Evolutionary conservation across 2,329 filamentous ascomycete species (phyloP), one percentile per base, ranked within the genome.

Genomic region (Pseudophaeomoniella oleicola): DNA sequence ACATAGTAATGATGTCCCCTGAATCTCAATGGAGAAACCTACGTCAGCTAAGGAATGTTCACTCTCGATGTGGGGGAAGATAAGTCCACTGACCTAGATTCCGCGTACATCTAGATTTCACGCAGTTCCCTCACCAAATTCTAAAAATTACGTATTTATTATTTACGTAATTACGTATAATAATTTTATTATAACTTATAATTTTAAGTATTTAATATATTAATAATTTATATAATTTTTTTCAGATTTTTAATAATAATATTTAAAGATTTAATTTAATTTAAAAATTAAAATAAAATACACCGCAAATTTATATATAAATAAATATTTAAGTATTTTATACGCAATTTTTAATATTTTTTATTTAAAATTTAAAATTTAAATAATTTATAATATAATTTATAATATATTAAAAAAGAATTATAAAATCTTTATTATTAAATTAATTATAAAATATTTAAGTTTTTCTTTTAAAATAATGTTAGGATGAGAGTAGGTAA

Each of bases 71-170:
- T n/a, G n/a, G n/a, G n/a, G n/a, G n/a, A n/a, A n/a, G n/a, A n/a
- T n/a, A n/a, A n/a, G n/a, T n/a, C n/a, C n/a, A n/a, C n/a, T n/a
- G n/a, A n/a, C n/a, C n/a, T n/a, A n/a, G n/a, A n/a, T n/a, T n/a
- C n/a, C n/a, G n/a, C n/a, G n/a, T n/a, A 38, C 2, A 34, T 44
- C 40, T 54, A 32, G 2, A 31, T 42, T 30, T 52, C 49, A 16
- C 39, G n/a, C n/a, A n/a, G n/a, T n/a, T n/a, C n/a, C n/a, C n/a
- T n/a, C n/a, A n/a, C n/a, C n/a, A 19, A 40, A 51, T 49, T 35
- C 52, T 53, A 19, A 47, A 40, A 3, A n/a, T 35, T 54, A 11
- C 48, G 45, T 9, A 43, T 37, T 38, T 53, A 55, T 29, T 52
- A 18, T 16, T 19, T 18, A 30, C 37, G 19, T 32, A 50, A 52